Conservation (phyloP, 768 basidiomycete species). For the Russula abietina region DNA sequence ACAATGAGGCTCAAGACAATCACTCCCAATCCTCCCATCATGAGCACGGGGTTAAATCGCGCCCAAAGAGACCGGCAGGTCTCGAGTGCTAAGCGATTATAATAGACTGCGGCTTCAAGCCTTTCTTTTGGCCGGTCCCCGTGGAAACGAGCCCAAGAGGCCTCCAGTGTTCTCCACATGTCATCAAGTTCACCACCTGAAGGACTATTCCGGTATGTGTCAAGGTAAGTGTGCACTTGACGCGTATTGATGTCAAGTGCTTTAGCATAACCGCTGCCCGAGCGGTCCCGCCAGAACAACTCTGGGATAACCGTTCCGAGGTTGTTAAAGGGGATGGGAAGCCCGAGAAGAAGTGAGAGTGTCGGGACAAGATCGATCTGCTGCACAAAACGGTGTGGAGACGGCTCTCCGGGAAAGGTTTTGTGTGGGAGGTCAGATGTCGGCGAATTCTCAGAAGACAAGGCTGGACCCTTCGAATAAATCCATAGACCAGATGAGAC, state of each 20-base stretch:
- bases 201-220: conserved; percentile 63
- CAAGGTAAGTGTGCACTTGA: conserved; percentile 73
- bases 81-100: conserved; percentile 54
- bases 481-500: conserved; percentile 86
- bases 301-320: conserved; percentile 90
- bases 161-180: conserved; percentile 49
- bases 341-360: conserved; percentile 79
- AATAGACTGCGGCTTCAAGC: conserved; percentile 36
- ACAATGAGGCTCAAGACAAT: conserved; percentile 52
- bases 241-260: conserved; percentile 66
- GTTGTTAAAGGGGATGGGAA: conserved; percentile 94
- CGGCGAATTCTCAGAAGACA: conserved; percentile 34
- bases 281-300: conserved; percentile 58
- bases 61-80: conserved; percentile 90
- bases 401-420: conserved; percentile 53
- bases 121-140: conserved; percentile 4
- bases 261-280: conserved; percentile 39
- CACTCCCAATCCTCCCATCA: conserved; percentile 63
- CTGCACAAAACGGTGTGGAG: conserved; percentile 60
- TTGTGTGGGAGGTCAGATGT: conserved; percentile 48
- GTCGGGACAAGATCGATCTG: conserved; percentile 94
- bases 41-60: conserved; percentile 78
- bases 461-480: conserved; percentile 68
- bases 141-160: conserved; percentile 13
- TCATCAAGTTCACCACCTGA: conserved; percentile 70